Conservation (phyloP, 2,329 filamentous ascomycete species). For the Fusarium circinatum region DNA sequence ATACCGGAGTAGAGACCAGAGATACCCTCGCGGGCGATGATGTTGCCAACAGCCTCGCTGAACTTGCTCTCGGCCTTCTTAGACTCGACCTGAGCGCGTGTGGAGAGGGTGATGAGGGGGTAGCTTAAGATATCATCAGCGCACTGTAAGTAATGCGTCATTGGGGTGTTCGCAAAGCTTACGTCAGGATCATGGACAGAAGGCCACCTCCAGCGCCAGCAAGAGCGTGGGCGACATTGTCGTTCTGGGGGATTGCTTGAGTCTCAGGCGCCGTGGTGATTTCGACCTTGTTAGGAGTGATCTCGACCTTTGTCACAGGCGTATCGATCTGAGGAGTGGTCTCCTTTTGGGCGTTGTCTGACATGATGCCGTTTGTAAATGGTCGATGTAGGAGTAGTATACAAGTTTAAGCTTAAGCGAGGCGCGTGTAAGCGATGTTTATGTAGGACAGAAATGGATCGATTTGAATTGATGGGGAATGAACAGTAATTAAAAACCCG, state of each 20-base stretch:
- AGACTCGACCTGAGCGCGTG: slow-evolving; percentile 96
- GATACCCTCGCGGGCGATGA: slow-evolving; percentile 91
- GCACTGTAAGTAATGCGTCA: slow-evolving; percentile 10
- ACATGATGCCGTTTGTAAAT: slow-evolving; percentile 23
- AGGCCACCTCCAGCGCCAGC: slow-evolving; percentile 94
- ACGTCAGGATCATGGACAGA: slow-evolving; percentile 95
- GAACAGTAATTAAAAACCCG: slow-evolving; percentile 22
- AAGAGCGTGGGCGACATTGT: slow-evolving; percentile 96
- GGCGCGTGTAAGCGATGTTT: slow-evolving; percentile 2
- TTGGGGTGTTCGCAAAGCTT: slow-evolving; percentile 45
- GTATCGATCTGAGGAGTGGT: slow-evolving; percentile 34
- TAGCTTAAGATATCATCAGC: slow-evolving; percentile 67
- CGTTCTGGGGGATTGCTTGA: slow-evolving; percentile 77
- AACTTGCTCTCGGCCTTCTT: slow-evolving; percentile 89
- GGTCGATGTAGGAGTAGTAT: background rate
- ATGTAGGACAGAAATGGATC: background rate
- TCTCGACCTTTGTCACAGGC: slow-evolving; percentile 34
- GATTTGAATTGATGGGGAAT: slow-evolving; percentile 18
- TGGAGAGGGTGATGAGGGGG: slow-evolving; percentile 96
- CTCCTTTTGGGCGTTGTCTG: slow-evolving; percentile 36
- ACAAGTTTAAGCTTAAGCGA: slow-evolving; percentile 22
- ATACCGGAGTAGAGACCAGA: slow-evolving; percentile 91
- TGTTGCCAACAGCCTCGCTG: slow-evolving; percentile 82
- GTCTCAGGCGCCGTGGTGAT: slow-evolving; percentile 59
- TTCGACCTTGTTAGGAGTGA: slow-evolving; percentile 26